A percentile compares a stretch with the other conserved stretches of the same genome.
phyloP scores from a whole-genome alignment of 2,329 filamentous ascomycete genomes.

The Beauveria asiatica region DNA sequence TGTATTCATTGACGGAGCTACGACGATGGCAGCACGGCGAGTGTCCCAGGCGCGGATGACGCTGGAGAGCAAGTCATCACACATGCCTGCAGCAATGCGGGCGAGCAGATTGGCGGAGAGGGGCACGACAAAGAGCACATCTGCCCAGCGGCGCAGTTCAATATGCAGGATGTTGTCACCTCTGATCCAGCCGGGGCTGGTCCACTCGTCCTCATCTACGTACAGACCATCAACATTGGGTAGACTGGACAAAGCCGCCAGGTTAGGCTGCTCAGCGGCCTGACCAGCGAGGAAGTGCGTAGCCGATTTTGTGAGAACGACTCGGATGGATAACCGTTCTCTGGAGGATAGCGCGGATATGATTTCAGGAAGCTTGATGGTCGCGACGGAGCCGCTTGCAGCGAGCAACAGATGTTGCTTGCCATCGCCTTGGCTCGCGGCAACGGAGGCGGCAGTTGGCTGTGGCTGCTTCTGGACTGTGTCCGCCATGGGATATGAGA shows the following conservation, averaged over 20 bases:
- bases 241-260: slow-evolving; percentile 48
- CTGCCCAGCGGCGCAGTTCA: slow-evolving; percentile 69
- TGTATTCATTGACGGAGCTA: slow-evolving; percentile 80
- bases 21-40: slow-evolving; percentile 57
- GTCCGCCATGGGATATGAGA: background rate
- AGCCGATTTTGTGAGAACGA: slow-evolving; percentile 70
- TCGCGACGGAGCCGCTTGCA: slow-evolving; percentile 58
- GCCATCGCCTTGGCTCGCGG: slow-evolving; percentile 26
- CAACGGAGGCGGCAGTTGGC: slow-evolving; percentile 22
- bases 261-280: slow-evolving; percentile 63
- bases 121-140: slow-evolving; percentile 72
- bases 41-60: slow-evolving; percentile 86
- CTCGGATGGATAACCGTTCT: slow-evolving; percentile 64
- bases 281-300: slow-evolving; percentile 69
- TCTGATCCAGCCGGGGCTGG: slow-evolving; percentile 59
- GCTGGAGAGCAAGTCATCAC: slow-evolving; percentile 64
- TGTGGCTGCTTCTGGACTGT: background rate
- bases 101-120: slow-evolving; percentile 79
- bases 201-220: slow-evolving; percentile 79
- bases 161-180: slow-evolving; percentile 84
- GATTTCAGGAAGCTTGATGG: slow-evolving; percentile 72
- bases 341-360: slow-evolving; percentile 45
- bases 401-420: slow-evolving; percentile 36
- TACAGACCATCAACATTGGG: slow-evolving; percentile 76
- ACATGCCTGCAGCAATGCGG: slow-evolving; percentile 70